Base-by-base conservation (phyloP, 2,329 filamentous ascomycete genomes). In the Colletotrichum tabaci region DNA sequence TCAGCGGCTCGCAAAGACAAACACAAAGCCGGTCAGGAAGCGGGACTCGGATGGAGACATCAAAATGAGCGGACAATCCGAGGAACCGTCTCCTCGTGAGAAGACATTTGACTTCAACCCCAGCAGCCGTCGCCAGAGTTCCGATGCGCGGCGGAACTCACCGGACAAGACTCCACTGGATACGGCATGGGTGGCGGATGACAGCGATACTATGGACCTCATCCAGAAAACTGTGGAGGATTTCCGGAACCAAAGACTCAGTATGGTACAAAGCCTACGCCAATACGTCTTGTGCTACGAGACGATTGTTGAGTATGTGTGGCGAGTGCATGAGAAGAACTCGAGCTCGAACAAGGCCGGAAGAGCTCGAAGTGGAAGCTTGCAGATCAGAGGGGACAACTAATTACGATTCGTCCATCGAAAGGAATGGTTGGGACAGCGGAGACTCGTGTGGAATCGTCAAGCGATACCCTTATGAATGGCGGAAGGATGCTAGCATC, bases 261-360 rank as follows among this genome's bases (percentile, higher is more conserved):
- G 95, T 82, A 99, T 98, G 95, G 96, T 99, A 53, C 96, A 98
- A 82, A 98, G 93, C 77, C 84, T 98, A 69, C 88, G 94, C 72
- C 96, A 99, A 80, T 98, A 93, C 83, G 96, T 98, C 61, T 89
- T 99, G 44, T 99, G 96, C 81, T 99, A 99, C 81, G 96, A 99
- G 84, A 97, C 94, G 50, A 88, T 98, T 8, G 84, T 97, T 66
- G 96, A 98, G 82, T 99, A 96, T 95, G 82, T 96, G 38, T 84
- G 82, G 76, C 82, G 87, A 74, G 76, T 85, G 49, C 84, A 89
- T 65, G 86, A 86, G 53, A 74, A 73, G 13, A 72, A 67, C 2
- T 72, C 70, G 5, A 53, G 67, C 12, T 72, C 58, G 61, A 76
- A 44, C 71, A 72, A 57, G 62, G 71, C 61, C 10, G 73, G 71